A percentile compares a stretch with the other conserved stretches of the same genome.
These are phyloP conservation scores for Cyberlindnera americana DNA, from an alignment of 805 yeast species.

Conservation along the genomic window DNA sequence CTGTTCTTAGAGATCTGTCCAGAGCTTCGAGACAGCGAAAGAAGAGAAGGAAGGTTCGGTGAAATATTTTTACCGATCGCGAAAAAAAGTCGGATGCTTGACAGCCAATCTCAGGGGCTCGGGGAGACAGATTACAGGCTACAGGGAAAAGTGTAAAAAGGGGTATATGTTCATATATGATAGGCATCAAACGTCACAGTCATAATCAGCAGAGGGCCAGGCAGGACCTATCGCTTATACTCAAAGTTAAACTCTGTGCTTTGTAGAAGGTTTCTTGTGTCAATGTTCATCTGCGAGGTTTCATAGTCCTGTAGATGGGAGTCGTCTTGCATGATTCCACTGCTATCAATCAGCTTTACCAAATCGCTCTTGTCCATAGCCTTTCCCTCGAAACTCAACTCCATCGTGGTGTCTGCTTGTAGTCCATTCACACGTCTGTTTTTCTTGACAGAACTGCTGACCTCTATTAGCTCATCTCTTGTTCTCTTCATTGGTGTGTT, in stretches of 20 bases:
- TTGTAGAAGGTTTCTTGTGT: conserved; percentile 26
- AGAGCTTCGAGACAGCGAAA: neutral
- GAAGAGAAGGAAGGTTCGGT: neutral
- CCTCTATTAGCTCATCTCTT: conserved; percentile 27
- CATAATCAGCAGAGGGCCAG: no score
- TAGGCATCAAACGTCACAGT: neutral
- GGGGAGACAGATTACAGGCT: no score
- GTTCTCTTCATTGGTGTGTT: conserved; percentile 27
- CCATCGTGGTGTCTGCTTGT: conserved; percentile 30
- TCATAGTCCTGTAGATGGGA: conserved; percentile 10
- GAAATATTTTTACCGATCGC: neutral
- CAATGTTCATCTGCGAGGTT: conserved; percentile 11
- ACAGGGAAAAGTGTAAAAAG: neutral
- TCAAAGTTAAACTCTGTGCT: conserved; percentile 23
- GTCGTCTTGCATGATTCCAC: conserved; percentile 33
- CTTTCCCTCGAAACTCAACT: conserved; percentile 43
- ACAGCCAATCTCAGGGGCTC: no score
- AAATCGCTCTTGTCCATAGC: conserved; percentile 42
- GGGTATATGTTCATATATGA: neutral
- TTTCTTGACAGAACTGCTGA: conserved; percentile 24
- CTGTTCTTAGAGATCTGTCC: neutral
- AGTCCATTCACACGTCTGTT: conserved; percentile 22
- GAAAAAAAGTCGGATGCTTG: no score
- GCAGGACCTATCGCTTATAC: conserved; percentile 8
- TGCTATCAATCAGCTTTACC: conserved; percentile 38